Base-by-base conservation (phyloP, 2,329 filamentous ascomycete species). In the Diaporthe citri region DNA sequence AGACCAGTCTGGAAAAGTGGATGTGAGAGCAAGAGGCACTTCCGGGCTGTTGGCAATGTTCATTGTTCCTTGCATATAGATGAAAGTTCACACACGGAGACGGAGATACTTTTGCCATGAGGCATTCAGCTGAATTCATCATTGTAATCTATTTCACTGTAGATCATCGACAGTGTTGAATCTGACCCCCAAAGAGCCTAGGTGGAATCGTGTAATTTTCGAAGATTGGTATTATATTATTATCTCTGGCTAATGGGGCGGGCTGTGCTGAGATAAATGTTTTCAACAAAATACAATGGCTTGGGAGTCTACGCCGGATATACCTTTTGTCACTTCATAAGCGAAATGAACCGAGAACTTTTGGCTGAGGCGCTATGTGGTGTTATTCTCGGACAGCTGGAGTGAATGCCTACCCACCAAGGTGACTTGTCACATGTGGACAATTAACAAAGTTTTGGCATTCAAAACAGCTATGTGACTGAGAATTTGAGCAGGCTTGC, bases 1-100 rank as follows among this genome's bases (percentile, higher is more conserved):
- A 75, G 34, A 75, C 56, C 17, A 39, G 28, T 31, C 34, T 74
- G 34, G n/a, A 22, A 20, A 74, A 41, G 12, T 74, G 66, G 66
- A 28, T 25, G 46, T 72, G 25, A 56, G 12, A n/a, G n/a, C 17
- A 17, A 28, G 13, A 31, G 10, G 4, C 2, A 12, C 17, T 2
- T 43, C 15, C 6, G 15, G 28, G 9, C 1, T 20, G n/a, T 20
- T 22, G 31, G 13, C 20, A 20, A 3, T 17, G 51, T 55, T 17
- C 25, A 20, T 31, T 55, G 25, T 31, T 55, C 13, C 25, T 55
- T 31, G 25, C 51, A 55, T 55, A 28, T 25, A 55, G 5, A 17
- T 12, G 51, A 55, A 3, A 55, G 4, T 25, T 39, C 34, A n/a
- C 22, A 13, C 22, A 51, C 8, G 0, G 56, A 34, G 5, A n/a